A percentile compares a stretch with the other conserved stretches of the same genome.
phyloP scores from a whole-genome alignment of 2,329 filamentous ascomycete genomes.

The Pseudocercospora cruenta region DNA sequence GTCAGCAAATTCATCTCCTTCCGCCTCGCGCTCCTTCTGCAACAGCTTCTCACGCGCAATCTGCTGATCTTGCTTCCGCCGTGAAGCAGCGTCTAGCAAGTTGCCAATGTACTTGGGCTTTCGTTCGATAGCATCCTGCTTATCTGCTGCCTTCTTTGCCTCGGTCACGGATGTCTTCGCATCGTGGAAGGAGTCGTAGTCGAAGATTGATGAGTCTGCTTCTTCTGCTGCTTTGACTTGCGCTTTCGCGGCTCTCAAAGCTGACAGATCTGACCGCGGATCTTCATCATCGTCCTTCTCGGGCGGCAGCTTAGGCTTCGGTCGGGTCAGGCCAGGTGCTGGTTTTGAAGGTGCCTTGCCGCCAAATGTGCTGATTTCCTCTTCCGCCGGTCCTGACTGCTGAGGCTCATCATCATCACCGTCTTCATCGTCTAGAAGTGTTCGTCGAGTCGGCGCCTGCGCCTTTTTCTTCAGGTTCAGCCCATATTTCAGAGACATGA shows the following conservation, averaged over 20 bases:
- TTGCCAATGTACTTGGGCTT: conserved; percentile 80
- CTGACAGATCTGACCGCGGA: conserved; percentile 64
- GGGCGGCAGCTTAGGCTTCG: conserved; percentile 46
- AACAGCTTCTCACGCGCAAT: conserved; percentile 81
- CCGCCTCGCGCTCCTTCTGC: conserved; percentile 74
- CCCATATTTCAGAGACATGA: conserved; percentile 42
- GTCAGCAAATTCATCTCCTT: conserved; percentile 78
- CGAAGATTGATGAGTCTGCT: conserved; percentile 75
- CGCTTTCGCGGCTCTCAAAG: conserved; percentile 58
- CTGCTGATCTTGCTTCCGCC: conserved; percentile 75
- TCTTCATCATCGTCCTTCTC: conserved; percentile 42
- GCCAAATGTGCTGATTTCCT: conserved; percentile 62
- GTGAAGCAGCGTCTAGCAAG: conserved; percentile 71
- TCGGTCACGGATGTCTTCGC: conserved; percentile 64
- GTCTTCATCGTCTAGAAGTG: conserved; percentile 35
- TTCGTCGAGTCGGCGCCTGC: conserved; percentile 27
- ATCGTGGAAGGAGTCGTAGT: conserved; percentile 83
- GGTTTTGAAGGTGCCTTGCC: conserved; percentile 42
- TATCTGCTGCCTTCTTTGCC: conserved; percentile 59
- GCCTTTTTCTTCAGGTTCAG: conserved; percentile 39
- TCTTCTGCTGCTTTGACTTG: conserved; percentile 67
- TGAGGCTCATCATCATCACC: conserved; percentile 31
- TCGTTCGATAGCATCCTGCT: conserved; percentile 60
- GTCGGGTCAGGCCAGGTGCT: conserved; percentile 37
- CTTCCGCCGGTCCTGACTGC: conserved; percentile 39